Evolutionary conservation across 164 flowering plant genomes (phyloP).

Genomic region (Litsea cubeba): DNA sequence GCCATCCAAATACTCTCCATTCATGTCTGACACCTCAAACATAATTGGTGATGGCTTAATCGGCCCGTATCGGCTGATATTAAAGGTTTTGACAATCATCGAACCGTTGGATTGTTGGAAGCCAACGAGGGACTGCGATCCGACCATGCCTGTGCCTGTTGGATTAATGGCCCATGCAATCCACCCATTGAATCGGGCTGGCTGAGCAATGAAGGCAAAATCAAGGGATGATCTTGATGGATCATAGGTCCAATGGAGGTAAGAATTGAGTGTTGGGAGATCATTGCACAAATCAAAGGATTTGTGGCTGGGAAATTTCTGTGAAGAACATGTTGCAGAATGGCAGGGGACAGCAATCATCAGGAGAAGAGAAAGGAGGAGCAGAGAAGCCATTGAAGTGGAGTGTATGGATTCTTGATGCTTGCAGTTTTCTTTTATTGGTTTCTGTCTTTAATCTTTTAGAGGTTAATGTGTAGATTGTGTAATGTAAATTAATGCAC

Average conservation of each 20-base stretch:
- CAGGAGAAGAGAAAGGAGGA: background rate
- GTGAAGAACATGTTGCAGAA: constrained; percentile 34
- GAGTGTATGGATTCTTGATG: background rate
- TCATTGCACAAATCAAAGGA: constrained; percentile 33
- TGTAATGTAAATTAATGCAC: background rate
- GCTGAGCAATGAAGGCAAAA: constrained; percentile 43
- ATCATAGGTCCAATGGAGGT: constrained; percentile 47
- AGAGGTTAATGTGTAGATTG: background rate
- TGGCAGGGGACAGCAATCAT: background rate
- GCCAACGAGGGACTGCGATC: constrained; percentile 47
- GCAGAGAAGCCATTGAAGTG: background rate
- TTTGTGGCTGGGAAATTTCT: constrained; percentile 21
- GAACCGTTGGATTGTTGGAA: constrained; percentile 18
- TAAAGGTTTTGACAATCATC: constrained; percentile 32
- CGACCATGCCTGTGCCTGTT: constrained; percentile 35
- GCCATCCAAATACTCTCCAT: constrained; percentile 27
- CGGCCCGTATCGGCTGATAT: constrained; percentile 24
- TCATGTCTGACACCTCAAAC: constrained; percentile 25
- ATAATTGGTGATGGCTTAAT: constrained; percentile 20
- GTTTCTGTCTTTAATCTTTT: no score
- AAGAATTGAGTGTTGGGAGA: constrained; percentile 37
- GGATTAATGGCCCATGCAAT: constrained; percentile 65
- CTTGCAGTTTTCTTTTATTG: no score
- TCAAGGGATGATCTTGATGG: constrained; percentile 27
- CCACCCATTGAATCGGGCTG: constrained; percentile 40